Evolutionary conservation across 2,329 filamentous ascomycete genomes (phyloP).

Genomic region (Rachicladosporium sp.): DNA sequence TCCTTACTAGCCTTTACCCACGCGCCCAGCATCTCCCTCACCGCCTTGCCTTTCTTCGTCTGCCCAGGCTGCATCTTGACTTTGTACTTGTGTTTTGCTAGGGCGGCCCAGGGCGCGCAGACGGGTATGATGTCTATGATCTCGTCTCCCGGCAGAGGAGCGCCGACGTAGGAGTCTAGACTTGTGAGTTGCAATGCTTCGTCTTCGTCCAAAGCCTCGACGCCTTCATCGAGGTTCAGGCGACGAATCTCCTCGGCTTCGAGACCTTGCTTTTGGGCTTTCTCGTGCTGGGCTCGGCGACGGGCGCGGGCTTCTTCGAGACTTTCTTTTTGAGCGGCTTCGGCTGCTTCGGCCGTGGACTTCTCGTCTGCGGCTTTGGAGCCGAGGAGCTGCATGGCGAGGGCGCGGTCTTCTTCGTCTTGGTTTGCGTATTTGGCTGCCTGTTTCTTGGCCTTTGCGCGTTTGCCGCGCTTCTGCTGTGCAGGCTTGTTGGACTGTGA

Average conservation of each 20-base stretch:
- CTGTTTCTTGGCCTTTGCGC: slow-evolving; percentile 73
- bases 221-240: slow-evolving; percentile 46
- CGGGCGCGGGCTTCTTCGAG: slow-evolving; percentile 57
- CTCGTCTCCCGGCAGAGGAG: slow-evolving; percentile 69
- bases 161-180: slow-evolving; percentile 64
- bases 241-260: slow-evolving; percentile 60
- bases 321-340: slow-evolving; percentile 51
- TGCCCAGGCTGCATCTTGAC: slow-evolving; percentile 84
- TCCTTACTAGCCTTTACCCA: slow-evolving; percentile 59
- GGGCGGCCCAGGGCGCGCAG: slow-evolving; percentile 51
- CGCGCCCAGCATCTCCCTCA: slow-evolving; percentile 74
- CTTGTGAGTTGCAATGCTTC: slow-evolving; percentile 34
- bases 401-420: slow-evolving; percentile 80
- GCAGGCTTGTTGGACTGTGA: slow-evolving; percentile 23
- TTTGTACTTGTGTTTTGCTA: slow-evolving; percentile 75
- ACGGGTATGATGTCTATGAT: slow-evolving; percentile 54
- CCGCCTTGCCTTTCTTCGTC: slow-evolving; percentile 86
- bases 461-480: slow-evolving; percentile 50
- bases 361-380: slow-evolving; percentile 55
- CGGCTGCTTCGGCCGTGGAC: slow-evolving; percentile 49
- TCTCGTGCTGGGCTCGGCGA: slow-evolving; percentile 66
- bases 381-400: slow-evolving; percentile 76
- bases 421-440: slow-evolving; percentile 85
- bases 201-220: slow-evolving; percentile 24
- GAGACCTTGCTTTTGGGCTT: slow-evolving; percentile 61